Base-by-base conservation (phyloP, 176 grass and related monocot genomes). In the Cocos nucifera region DNA sequence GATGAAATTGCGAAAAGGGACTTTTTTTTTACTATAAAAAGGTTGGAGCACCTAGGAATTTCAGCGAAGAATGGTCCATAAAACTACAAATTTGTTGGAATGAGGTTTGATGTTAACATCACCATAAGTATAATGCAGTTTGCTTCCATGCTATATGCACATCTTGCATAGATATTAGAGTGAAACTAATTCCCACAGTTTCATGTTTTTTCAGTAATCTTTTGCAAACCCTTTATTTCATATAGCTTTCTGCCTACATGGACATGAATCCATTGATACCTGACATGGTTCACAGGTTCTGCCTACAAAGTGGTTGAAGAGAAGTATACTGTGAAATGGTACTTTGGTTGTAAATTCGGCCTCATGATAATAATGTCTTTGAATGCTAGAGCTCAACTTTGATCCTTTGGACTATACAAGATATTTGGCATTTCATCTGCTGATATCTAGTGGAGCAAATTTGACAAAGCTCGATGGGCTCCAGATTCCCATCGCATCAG, bases 401-500 rank as follows among this genome's bases (percentile, higher is more conserved):
- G 18, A 49, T 5, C 30, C 8, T 4, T 30, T 63, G 61, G 30
- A 22, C 49, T 10, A 22, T 2, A 22, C 19, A 2, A 21, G 5
- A 62, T 48, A 49, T 62, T 48, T 12, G 19, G 10, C 17, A 44
- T 21, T 6, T 14, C 3, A 17, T 20, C 29, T 63, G 8, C 2
- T 18, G n/a, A 66, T 24, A 66, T 66, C 50, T 53, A 12, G 15
- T 53, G 24, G 23, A 66, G 50, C 49, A 16, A n/a, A 27, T 28
- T 49, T 65, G 22, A 53, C 5, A 66, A 53, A 49, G 64, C 59
- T 83, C 17, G 48, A 97, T 97, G 93, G 80, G 78, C 69, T 87
- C 75, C 6, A 86, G 93, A 72, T 86, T 87, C 79, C 84, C 92
- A 73, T 89, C 87, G 12, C 88, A 97, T 77, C 85, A 97, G 69